Evolutionary conservation across 2,329 filamentous ascomycete genomes (phyloP).

Genomic region (Ophiocordyceps camponoti-leonardi): DNA sequence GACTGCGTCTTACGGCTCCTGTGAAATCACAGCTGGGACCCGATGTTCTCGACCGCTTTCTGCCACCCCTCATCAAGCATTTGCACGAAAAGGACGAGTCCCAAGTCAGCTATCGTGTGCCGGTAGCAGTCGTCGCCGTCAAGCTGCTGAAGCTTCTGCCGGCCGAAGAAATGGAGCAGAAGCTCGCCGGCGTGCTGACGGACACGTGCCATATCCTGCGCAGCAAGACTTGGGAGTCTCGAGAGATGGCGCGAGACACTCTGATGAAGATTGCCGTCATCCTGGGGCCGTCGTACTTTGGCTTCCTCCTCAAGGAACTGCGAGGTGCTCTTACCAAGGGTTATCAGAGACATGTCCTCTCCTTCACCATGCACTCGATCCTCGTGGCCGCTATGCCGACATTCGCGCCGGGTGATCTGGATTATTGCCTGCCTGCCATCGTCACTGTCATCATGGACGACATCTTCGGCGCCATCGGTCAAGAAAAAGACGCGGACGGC

Average conservation of each 20-base stretch:
- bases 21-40: constrained; percentile 46
- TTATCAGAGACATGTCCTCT: constrained; percentile 88
- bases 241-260: constrained; percentile 82
- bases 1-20: constrained; percentile 50
- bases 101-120: constrained; percentile 81
- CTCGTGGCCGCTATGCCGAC: constrained; percentile 57
- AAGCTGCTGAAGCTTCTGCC: constrained; percentile 76
- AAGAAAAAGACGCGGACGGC: constrained; percentile 93
- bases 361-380: constrained; percentile 86
- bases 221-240: constrained; percentile 72
- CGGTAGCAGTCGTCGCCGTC: constrained; percentile 74
- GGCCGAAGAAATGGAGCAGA: constrained; percentile 50
- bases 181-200: constrained; percentile 68
- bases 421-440: constrained; percentile 69
- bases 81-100: constrained; percentile 90
- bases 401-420: constrained; percentile 66
- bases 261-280: constrained; percentile 68
- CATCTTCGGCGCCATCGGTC: constrained; percentile 78
- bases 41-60: constrained; percentile 57
- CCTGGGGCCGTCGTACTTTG: constrained; percentile 67
- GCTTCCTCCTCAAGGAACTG: constrained; percentile 86
- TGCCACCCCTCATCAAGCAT: constrained; percentile 67
- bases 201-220: constrained; percentile 88
- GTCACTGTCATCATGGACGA: constrained; percentile 90
- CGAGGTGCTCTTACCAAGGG: constrained; percentile 67